A percentile compares a stretch with the other conserved stretches of the same genome.
Conservation (phyloP, 2,329 filamentous ascomycete genomes). For the Cryphonectria naterciae region DNA sequence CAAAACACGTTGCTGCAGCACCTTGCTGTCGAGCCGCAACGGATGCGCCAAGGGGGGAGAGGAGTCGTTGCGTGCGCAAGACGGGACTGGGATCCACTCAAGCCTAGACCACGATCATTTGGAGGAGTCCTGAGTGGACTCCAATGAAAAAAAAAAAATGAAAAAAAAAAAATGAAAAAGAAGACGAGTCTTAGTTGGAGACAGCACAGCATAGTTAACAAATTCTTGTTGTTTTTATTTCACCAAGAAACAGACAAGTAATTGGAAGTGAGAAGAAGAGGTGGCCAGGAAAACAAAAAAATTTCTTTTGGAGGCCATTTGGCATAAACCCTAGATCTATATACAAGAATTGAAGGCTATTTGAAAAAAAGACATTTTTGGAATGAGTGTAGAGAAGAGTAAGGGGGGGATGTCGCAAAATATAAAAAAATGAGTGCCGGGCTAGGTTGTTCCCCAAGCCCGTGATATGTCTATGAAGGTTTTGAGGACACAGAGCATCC, state of each 20-base stretch:
- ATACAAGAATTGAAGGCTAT: conserved; percentile 23
- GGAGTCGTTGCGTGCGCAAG: background rate
- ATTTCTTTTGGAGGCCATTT: background rate
- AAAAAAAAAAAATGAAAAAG: background rate
- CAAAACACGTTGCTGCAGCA: background rate
- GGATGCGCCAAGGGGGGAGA: background rate
- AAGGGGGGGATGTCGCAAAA: conserved; percentile 1
- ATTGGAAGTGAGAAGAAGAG: background rate
- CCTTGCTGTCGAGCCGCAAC: background rate
- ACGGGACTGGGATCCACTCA: background rate
- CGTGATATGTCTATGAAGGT: conserved; percentile 18
- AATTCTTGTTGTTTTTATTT: background rate
- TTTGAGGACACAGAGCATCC: background rate
- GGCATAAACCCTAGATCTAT: conserved; percentile 12
- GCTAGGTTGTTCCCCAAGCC: background rate
- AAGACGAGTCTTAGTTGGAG: too few species aligned
- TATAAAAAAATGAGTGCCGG: conserved; percentile 16
- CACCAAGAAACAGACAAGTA: background rate
- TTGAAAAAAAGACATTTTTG: conserved; percentile 1
- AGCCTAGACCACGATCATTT: background rate
- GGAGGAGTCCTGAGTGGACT: background rate
- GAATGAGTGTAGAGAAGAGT: conserved; percentile 26
- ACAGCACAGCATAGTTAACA: background rate
- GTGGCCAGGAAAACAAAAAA: background rate
- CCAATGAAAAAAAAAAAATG: background rate